Evolutionary conservation across 1,284 basidiomycete genomes (phyloP).

Genomic region (Austroboletus niveus): DNA sequence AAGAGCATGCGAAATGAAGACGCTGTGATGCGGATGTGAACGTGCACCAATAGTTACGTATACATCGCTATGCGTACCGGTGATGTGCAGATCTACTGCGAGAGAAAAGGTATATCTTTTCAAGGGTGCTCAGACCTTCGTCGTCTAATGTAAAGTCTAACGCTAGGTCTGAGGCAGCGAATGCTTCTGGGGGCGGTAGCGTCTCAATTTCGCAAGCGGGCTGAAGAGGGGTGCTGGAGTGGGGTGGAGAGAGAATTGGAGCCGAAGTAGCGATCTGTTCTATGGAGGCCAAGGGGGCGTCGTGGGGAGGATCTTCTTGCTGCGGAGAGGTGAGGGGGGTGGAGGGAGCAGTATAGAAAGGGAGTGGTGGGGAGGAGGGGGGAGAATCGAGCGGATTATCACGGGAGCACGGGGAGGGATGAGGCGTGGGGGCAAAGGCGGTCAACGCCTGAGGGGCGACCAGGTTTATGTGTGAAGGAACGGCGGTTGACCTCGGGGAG

Average conservation of each 20-base stretch:
- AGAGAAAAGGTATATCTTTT: constrained; percentile 93
- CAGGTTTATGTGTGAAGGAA: constrained; percentile 31
- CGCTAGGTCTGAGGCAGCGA: constrained; percentile 37
- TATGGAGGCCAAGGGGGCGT: constrained; percentile 17
- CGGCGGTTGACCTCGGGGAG: constrained; percentile 15
- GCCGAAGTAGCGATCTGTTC: constrained; percentile 17
- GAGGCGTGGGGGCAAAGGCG: constrained; percentile 24
- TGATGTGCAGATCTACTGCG: constrained; percentile 85
- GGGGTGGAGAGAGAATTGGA: constrained; percentile 27
- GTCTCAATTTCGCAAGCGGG: constrained; percentile 29
- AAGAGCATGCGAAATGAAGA: constrained; percentile 82
- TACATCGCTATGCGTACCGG: constrained; percentile 36
- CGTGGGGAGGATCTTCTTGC: constrained; percentile 29
- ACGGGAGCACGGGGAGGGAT: constrained; percentile 23
- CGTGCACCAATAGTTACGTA: constrained; percentile 4
- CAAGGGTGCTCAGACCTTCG: constrained; percentile 79
- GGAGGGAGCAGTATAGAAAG: constrained; percentile 35
- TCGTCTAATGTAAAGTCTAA: constrained; percentile 61
- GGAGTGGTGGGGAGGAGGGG: constrained; percentile 33
- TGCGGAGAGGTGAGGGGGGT: constrained; percentile 35
- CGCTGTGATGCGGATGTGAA: constrained; percentile 34
- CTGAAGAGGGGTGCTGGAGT: constrained; percentile 12
- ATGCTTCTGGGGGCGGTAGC: constrained; percentile 28
- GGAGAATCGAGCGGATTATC: constrained; percentile 34
- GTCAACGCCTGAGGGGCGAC: constrained; percentile 26